Conservation (phyloP, 257 asterid species). For the Euphrasia confusa region DNA sequence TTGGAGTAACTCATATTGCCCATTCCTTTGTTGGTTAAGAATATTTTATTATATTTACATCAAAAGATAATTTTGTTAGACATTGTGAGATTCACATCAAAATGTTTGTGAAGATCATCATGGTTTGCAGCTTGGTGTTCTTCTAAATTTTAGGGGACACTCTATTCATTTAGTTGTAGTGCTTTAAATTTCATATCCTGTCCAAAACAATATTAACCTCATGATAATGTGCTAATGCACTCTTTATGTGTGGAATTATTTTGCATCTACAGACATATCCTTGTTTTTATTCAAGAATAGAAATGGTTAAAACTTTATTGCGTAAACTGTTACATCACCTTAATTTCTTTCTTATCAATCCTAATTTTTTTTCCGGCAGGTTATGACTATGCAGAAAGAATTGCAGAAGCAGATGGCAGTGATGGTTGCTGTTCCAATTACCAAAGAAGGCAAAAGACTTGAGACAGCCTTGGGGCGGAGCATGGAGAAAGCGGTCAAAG, state of each 20-base stretch:
- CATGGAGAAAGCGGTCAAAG: conserved; percentile 76
- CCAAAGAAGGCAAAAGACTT: conserved; percentile 80
- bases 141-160: not conserved
- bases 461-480: conserved; percentile 73
- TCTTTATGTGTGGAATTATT: not conserved
- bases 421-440: conserved; percentile 57
- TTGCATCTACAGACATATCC: not conserved
- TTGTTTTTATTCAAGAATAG: not conserved
- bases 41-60: not conserved
- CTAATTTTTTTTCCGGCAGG: conserved; percentile 33
- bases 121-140: not conserved
- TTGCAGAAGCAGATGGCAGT: conserved; percentile 70
- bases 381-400: conserved; percentile 53
- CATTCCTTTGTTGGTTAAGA: conserved; percentile 1
- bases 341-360: not conserved
- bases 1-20: not conserved
- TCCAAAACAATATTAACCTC: not conserved
- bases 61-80: conserved; percentile 8
- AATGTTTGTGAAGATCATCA: conserved; percentile 7
- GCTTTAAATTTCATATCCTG: not conserved
- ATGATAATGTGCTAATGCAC: conserved; percentile 3
- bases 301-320: too few relatives aligned
- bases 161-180: not conserved
- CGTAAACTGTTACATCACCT: conserved; percentile 7
- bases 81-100: conserved; percentile 1